Evolutionary conservation across 129 eudicot genomes (phyloP).

Genomic region (Logfia minima): DNA sequence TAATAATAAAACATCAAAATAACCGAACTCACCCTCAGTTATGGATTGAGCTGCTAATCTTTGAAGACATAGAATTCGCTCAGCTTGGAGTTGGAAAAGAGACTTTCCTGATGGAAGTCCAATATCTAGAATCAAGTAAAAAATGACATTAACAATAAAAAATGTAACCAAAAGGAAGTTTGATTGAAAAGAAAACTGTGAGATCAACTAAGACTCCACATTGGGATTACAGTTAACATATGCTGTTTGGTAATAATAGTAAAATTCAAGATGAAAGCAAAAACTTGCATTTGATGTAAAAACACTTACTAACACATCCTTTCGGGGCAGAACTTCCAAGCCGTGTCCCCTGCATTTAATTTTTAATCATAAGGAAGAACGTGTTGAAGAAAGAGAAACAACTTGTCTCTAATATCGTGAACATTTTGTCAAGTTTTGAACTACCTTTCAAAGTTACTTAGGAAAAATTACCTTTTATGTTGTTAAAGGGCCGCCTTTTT

Average conservation of each 20-base stretch:
- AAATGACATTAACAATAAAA: conserved; percentile 12
- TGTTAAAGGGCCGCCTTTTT: conserved; percentile 4
- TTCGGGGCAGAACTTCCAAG: conserved; percentile 99
- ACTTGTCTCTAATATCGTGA: conserved; percentile 14
- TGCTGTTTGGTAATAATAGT: not conserved
- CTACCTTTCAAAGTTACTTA: not conserved
- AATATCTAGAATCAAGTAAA: conserved; percentile 58
- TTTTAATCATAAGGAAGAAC: conserved; percentile 18
- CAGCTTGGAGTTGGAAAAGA: conserved; percentile 98
- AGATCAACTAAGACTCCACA: not conserved
- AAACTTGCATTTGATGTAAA: not conserved
- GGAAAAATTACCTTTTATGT: conserved; percentile 14
- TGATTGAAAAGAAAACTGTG: not conserved
- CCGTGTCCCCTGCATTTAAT: conserved; percentile 85
- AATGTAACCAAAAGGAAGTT: not conserved
- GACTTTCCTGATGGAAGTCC: conserved; percentile 99
- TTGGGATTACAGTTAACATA: not conserved
- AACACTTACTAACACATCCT: conserved; percentile 95
- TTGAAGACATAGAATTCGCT: conserved; percentile 79
- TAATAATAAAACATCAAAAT: not conserved
- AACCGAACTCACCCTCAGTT: conserved; percentile 69
- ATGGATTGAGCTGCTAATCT: conserved; percentile 76
- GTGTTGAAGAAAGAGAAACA: conserved; percentile 4
- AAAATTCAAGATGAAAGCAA: not conserved
- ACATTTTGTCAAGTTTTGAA: conserved; percentile 10